Evolutionary conservation across 139 green algal species (phyloP), one percentile per base, ranked within the genome.

Genomic region (Picochlorum costavermella): DNA sequence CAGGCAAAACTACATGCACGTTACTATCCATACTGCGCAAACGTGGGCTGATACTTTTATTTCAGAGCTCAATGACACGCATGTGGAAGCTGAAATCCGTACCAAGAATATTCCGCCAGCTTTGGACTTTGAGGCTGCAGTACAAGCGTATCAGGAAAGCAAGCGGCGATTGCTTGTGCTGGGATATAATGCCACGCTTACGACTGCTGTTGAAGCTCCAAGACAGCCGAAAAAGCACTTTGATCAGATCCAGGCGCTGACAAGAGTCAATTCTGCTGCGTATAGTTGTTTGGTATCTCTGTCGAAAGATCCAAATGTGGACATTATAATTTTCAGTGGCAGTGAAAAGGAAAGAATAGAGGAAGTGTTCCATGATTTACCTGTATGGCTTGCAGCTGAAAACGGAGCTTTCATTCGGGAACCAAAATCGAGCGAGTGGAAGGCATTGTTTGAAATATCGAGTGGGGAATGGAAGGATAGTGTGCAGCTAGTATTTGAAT

Each of bases 31-130:
- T 75, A 92, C 85, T 3, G 81, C 80, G 50, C 80, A 92, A 83
- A 88, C 89, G 20, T 99, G 94, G 94, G 94, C 92, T 3, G 94
- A 98, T 70, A 96, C 83, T 49, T 99, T 99, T 77, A 92, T 99
- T 60, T 85, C 60, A 25, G 94, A 99, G 78, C 86, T 99, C 12
- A 95, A 98, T 67, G 92, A 99, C 85, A 98, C 93, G 0, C 85
- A 97, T 67, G 94, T 98, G 8, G 93, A 98, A 80, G 90, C 88
- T 1, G 85, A 96, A 80, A 83, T 98, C 62, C 70, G 93, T 25
- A 87, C 86, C 26, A 69, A 86, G 33, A 78, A 88, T 70, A 87
- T 93, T 40, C 90, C 92, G 1, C 90, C 90, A 3, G 75, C 23
- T 75, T 75, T 90, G 6, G 55, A 77, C 55, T 25, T 84, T 5